Evolutionary conservation across 2,329 filamentous ascomycete species (phyloP).

Genomic region (Fusarium oligoseptatum): DNA sequence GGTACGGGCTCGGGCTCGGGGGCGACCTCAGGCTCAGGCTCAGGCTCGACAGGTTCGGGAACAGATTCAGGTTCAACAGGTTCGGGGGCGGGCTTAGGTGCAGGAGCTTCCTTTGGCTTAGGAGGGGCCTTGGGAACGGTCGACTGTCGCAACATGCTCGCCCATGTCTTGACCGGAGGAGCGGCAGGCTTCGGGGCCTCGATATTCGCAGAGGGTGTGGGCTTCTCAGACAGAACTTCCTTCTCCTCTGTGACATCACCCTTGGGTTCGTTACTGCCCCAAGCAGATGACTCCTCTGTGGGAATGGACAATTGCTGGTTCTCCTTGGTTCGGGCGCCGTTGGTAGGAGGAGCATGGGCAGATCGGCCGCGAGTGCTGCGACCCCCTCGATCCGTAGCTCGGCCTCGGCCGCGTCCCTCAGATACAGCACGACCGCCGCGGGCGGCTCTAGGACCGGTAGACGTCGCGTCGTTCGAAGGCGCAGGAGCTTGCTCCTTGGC

Average conservation of each 20-base stretch:
- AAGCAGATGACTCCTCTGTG: slow-evolving; percentile 74
- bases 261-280: slow-evolving; percentile 58
- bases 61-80: slow-evolving; percentile 53
- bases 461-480: slow-evolving; percentile 62
- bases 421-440: slow-evolving; percentile 73
- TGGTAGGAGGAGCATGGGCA: slow-evolving; percentile 66
- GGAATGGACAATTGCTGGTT: slow-evolving; percentile 71
- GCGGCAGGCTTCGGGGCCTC: slow-evolving; percentile 57
- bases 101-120: slow-evolving; percentile 65
- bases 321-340: slow-evolving; percentile 72
- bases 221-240: slow-evolving; percentile 48
- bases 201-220: slow-evolving; percentile 49
- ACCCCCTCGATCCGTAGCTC: slow-evolving; percentile 73
- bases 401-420: slow-evolving; percentile 73
- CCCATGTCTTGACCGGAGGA: slow-evolving; percentile 74
- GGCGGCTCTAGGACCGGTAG: slow-evolving; percentile 60
- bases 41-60: slow-evolving; percentile 50
- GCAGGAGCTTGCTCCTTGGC: slow-evolving; percentile 72
- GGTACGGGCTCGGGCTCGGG: slow-evolving; percentile 49
- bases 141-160: slow-evolving; percentile 78
- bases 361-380: slow-evolving; percentile 75
- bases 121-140: slow-evolving; percentile 69
- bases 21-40: slow-evolving; percentile 51
- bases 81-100: slow-evolving; percentile 56
- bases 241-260: slow-evolving; percentile 52